phyloP scores from a whole-genome alignment of 2,329 filamentous ascomycete genomes.

The Neurospora sp. region DNA sequence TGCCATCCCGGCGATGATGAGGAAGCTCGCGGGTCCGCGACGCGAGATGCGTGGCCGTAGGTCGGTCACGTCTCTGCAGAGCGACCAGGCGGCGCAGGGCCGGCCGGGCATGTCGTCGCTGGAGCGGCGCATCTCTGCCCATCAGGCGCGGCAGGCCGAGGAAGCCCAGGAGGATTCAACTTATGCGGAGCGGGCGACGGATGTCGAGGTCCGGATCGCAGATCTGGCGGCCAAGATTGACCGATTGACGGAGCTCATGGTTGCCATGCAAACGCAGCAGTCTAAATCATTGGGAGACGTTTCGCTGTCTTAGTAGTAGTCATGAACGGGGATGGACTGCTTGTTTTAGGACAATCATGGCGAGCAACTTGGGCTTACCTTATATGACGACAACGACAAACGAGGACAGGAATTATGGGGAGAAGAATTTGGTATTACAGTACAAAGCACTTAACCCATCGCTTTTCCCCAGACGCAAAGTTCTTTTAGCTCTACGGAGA shows the following conservation, averaged over 20 bases:
- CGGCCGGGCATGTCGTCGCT: background rate
- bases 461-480: too few species aligned
- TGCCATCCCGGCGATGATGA: conserved; percentile 24
- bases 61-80: conserved; percentile 4
- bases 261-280: conserved; percentile 34
- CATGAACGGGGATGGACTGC: background rate
- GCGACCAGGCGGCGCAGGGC: background rate
- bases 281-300: conserved; percentile 11
- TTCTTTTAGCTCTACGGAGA: too few species aligned
- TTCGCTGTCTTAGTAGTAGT: conserved; percentile 1
- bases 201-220: conserved; percentile 39
- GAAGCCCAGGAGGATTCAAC: conserved; percentile 14
- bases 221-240: conserved; percentile 50
- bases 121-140: conserved; percentile 32
- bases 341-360: background rate
- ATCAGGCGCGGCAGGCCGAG: conserved; percentile 10
- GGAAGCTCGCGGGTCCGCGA: conserved; percentile 1
- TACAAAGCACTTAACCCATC: background rate
- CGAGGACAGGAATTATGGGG: background rate
- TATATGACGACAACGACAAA: background rate
- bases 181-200: conserved; percentile 20
- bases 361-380: background rate
- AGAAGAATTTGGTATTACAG: background rate
- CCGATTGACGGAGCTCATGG: conserved; percentile 41
- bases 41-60: conserved; percentile 1